Evolutionary conservation across 169 alveolate species (phyloP).

Genomic region (Cryptosporidium xiaoi): DNA sequence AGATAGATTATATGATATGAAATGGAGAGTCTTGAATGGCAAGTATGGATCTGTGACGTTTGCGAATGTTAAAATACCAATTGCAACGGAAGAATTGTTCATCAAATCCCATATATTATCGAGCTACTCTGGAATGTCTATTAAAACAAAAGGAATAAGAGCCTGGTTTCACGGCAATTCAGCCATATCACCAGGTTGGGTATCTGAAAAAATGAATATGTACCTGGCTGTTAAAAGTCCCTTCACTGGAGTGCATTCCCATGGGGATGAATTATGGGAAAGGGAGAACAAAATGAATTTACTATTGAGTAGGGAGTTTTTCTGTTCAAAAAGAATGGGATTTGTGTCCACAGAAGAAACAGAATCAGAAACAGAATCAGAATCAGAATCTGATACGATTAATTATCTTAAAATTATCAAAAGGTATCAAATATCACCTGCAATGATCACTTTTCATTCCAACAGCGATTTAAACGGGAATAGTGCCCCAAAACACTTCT

Average conservation of each 20-base stretch:
- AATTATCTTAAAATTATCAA: background rate
- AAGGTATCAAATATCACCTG: conserved; percentile 52
- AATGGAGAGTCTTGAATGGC: conserved; percentile 52
- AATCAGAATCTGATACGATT: no score
- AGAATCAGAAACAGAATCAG: no score
- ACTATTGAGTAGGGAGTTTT: conserved; percentile 19
- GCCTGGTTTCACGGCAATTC: conserved; percentile 59
- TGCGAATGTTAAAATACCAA: conserved; percentile 9
- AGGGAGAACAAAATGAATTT: conserved; percentile 54
- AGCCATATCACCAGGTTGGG: conserved; percentile 23
- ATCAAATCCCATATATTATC: conserved; percentile 23
- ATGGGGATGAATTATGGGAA: conserved; percentile 36
- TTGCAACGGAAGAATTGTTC: background rate
- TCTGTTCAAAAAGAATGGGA: background rate
- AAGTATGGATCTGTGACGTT: conserved; percentile 72
- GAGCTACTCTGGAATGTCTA: conserved; percentile 18
- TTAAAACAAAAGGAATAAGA: conserved; percentile 24
- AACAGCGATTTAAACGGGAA: conserved; percentile 1
- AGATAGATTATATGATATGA: background rate
- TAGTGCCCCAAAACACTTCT: conserved; percentile 14
- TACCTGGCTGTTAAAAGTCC: conserved; percentile 51
- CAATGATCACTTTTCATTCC: conserved; percentile 20
- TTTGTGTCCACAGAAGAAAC: no score
- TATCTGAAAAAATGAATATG: conserved; percentile 16
- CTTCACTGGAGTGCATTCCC: conserved; percentile 53